These are phyloP conservation scores for Daldinia bambusicola DNA, from an alignment of 495 filamentous ascomycete species.

Conservation along the genomic window DNA sequence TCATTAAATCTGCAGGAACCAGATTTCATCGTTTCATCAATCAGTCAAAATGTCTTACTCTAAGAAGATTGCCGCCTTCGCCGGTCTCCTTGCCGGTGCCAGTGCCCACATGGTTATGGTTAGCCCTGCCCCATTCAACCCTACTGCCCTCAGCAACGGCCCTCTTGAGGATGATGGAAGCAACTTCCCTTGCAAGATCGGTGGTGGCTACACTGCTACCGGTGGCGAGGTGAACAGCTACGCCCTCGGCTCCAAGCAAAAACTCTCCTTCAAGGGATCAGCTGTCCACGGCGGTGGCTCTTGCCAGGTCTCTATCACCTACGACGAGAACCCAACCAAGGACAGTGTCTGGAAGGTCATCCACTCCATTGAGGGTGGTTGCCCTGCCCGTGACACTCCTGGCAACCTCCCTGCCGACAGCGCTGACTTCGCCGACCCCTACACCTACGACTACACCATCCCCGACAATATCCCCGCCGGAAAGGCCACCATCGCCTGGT, in stretches of 20 bases:
- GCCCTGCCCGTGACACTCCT: conserved; percentile 64
- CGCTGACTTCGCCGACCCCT: conserved; percentile 44
- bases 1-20: conserved; percentile 53
- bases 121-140: conserved; percentile 74
- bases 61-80: conserved; percentile 47
- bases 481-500: conserved; percentile 78
- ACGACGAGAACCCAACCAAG: conserved; percentile 70
- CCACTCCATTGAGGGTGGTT: conserved; percentile 83
- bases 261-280: conserved; percentile 65
- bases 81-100: conserved; percentile 63
- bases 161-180: conserved; percentile 69
- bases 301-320: conserved; percentile 87
- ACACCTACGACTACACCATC: conserved; percentile 66
- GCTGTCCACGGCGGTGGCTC: conserved; percentile 89
- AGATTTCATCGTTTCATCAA: conserved; percentile 35
- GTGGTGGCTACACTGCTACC: conserved; percentile 52
- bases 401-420: conserved; percentile 54
- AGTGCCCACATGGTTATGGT: conserved; percentile 79
- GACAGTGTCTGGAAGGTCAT: conserved; percentile 79
- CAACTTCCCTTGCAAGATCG: conserved; percentile 85
- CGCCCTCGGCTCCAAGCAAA: conserved; percentile 65
- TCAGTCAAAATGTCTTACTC: conserved; percentile 54
- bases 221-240: conserved; percentile 58
- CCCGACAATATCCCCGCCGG: conserved; percentile 69
- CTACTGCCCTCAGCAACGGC: conserved; percentile 51